Percentiles rank a stretch among this genome's conserved stretches.
These are phyloP conservation scores for Bacterosira constricta DNA, from an alignment of 108 stramenopile genomes.

Conservation along the genomic window DNA sequence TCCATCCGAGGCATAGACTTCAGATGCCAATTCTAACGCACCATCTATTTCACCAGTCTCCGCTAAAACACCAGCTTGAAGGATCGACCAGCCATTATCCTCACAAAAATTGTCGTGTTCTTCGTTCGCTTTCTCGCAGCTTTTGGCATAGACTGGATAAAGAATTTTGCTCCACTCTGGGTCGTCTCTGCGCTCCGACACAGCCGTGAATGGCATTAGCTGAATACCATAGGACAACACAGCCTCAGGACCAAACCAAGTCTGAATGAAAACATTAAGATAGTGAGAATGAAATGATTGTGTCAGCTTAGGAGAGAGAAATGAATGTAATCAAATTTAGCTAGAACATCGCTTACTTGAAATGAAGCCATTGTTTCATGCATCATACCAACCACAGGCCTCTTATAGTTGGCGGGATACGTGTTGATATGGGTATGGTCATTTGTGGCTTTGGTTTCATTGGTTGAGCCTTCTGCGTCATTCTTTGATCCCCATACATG, in stretches of 20 bases:
- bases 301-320: background rate
- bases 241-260: conserved; percentile 73
- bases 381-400: conserved; percentile 75
- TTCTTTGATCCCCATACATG: conserved; percentile 64
- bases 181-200: conserved; percentile 83
- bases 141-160: conserved; percentile 76
- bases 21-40: conserved; percentile 51
- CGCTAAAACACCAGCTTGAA: conserved; percentile 72
- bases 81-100: conserved; percentile 71
- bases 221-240: conserved; percentile 88
- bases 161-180: conserved; percentile 81
- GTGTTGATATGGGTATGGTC: conserved; percentile 32
- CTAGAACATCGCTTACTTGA: conserved; percentile 6
- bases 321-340: background rate
- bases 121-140: conserved; percentile 56
- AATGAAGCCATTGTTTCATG: conserved; percentile 83
- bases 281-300: background rate
- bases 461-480: conserved; percentile 24
- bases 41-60: conserved; percentile 71
- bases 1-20: conserved; percentile 68
- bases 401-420: conserved; percentile 64
- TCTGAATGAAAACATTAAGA: conserved; percentile 46
- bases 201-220: conserved; percentile 87
- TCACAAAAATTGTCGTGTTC: conserved; percentile 50
- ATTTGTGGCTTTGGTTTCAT: background rate